Evolutionary conservation across 768 basidiomycete genomes (phyloP), one percentile per base, ranked within the genome.

Genomic region (Termitomyces eurrhizus): DNA sequence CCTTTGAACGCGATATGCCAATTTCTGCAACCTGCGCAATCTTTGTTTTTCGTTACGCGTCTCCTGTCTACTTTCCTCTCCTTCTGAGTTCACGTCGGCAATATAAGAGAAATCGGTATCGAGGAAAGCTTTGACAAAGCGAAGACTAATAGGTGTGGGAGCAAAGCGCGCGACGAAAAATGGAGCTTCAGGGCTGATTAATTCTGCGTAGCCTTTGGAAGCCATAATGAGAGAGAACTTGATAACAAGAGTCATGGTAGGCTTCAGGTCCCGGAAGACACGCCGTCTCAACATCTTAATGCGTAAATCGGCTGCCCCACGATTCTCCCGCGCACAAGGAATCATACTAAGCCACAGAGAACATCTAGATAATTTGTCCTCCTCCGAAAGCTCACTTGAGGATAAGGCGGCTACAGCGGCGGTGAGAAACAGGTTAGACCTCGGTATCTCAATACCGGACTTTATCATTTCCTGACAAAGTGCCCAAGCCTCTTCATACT

Each of bases 161-260:
- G 80, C 74, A 67, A 78, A 82, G 24, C 79, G 79, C 42, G 80
- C 71, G 21, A 88, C 68, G 4, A 70, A 68, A 2, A 77, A 73
- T 36, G 83, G 60, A 53, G 72, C 64, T 8, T 65, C 62, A 5
- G 35, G 42, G 35, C 56, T 56, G 21, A 78, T 56, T 1, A 59
- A 45, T 12, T 61, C 42, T 4, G 61, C 61, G 60, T 76, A 80
- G 4, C 81, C 81, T 64, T 80, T 81, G 4, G 62, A 64, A 4
- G 77, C 70, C 48, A 75, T 65, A 26, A 77, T 68, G n/a, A 75
- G 59, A 26, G 74, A 66, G 45, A 75, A 72, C 13, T 65, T 65
- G 37, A 69, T 67, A 33, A 76, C 64, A 24, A 78, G 58, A 26
- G 61, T 46, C 44, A 74, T 54, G 52, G 73, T 70, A 21, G 72